phyloP scores from a whole-genome alignment of 164 flowering plant species.

The Annona squamosa region DNA sequence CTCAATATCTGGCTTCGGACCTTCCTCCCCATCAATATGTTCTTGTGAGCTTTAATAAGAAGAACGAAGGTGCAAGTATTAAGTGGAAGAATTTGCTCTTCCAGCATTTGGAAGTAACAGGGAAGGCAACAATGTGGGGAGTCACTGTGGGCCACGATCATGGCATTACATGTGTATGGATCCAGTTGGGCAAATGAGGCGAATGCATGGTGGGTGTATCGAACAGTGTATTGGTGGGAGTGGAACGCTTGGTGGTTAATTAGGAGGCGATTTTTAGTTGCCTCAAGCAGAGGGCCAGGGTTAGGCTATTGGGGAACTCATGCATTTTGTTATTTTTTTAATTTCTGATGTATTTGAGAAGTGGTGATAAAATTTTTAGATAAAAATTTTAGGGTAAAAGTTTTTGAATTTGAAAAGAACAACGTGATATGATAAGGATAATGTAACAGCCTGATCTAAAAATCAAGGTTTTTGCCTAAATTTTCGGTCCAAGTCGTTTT shows the following conservation, averaged over 20 bases:
- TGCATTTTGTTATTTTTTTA: no score
- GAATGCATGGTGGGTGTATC: conserved; percentile 11
- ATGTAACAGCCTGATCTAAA: no score
- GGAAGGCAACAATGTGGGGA: conserved; percentile 4
- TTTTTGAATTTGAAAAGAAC: no score
- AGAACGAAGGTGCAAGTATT: conserved; percentile 17
- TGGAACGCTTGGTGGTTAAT: conserved; percentile 12
- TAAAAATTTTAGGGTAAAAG: no score
- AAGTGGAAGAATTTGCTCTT: conserved; percentile 1
- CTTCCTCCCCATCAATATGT: neutral
- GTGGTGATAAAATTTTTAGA: no score
- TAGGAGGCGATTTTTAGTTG: neutral
- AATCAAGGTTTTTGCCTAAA: no score
- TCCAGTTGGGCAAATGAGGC: conserved; percentile 12
- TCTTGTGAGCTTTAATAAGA: conserved; percentile 14
- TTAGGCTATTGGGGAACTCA: neutral
- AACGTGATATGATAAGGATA: no score
- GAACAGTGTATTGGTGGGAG: conserved; percentile 10
- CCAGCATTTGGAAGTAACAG: conserved; percentile 16
- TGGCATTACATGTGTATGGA: conserved; percentile 18
- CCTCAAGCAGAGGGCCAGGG: conserved; percentile 10
- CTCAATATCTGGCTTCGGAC: conserved; percentile 31
- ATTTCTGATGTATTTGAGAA: no score
- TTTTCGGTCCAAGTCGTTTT: no score
- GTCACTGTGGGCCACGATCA: conserved; percentile 12